phyloP scores from a whole-genome alignment of 495 filamentous ascomycete species.

The Aspergillus cavernicola region DNA sequence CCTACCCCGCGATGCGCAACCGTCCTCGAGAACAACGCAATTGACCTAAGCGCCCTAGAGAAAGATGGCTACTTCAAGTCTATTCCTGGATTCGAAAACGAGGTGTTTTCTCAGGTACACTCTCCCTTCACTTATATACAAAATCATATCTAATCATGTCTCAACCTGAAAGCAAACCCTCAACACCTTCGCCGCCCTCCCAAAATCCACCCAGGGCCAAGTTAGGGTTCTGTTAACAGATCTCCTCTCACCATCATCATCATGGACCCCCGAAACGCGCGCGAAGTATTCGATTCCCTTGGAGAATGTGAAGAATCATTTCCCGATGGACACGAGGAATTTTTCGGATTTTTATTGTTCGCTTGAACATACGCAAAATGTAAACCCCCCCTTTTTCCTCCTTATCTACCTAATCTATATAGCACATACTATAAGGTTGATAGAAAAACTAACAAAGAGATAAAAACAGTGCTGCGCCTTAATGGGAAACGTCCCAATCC shows the following conservation, averaged over 20 bases:
- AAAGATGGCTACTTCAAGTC: constrained; percentile 43
- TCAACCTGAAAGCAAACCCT: constrained; percentile 49
- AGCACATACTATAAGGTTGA: too few relatives aligned
- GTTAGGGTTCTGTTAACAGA: constrained; percentile 46
- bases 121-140: neutral
- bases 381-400: neutral
- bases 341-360: constrained; percentile 78
- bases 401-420: too few relatives aligned
- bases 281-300: constrained; percentile 45
- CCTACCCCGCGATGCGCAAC: constrained; percentile 55
- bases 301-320: constrained; percentile 54
- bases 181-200: constrained; percentile 70
- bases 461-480: constrained; percentile 11
- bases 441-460: too few relatives aligned
- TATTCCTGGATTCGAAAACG: constrained; percentile 8
- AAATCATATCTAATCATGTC: constrained; percentile 37
- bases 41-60: constrained; percentile 60
- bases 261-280: constrained; percentile 44
- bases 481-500: neutral
- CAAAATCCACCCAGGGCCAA: constrained; percentile 52
- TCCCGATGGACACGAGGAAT: constrained; percentile 73
- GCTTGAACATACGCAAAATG: constrained; percentile 25
- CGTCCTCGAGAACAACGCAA: constrained; percentile 61
- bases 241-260: too few relatives aligned
- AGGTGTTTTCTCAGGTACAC: constrained; percentile 18